phyloP scores from a whole-genome alignment of 164 flowering plant genomes.

The Sextonia rubra region DNA sequence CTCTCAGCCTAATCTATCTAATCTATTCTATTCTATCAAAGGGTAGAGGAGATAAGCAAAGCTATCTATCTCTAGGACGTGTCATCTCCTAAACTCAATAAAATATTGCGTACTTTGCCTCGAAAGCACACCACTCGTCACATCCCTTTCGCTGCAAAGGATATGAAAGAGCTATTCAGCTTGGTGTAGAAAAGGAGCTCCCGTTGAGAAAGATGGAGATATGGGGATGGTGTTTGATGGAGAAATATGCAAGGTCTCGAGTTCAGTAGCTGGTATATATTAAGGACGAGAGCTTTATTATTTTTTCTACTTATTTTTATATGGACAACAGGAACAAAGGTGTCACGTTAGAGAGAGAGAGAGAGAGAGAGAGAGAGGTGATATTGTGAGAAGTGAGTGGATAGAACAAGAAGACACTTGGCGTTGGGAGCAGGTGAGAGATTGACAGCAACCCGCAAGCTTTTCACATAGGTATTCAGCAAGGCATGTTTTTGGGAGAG shows the following conservation, averaged over 20 bases:
- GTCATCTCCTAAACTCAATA: slow-evolving; percentile 3
- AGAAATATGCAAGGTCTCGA: background rate
- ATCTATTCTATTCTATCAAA: background rate
- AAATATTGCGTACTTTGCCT: slow-evolving; percentile 3
- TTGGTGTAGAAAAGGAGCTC: background rate
- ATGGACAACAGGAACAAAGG: background rate
- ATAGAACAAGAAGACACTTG: background rate
- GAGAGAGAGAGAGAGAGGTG: background rate
- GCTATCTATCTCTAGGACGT: slow-evolving; percentile 6
- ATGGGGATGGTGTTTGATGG: slow-evolving; percentile 1
- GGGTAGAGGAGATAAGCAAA: background rate
- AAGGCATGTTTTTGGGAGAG: background rate
- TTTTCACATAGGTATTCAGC: background rate
- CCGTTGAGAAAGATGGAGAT: background rate
- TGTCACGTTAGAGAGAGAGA: background rate
- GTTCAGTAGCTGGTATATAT: slow-evolving; percentile 20
- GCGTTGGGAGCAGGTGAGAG: background rate
- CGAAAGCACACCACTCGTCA: slow-evolving; percentile 19
- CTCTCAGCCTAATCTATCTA: too few species aligned
- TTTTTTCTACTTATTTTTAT: background rate
- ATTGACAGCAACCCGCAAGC: background rate
- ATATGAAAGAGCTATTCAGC: background rate
- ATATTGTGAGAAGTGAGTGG: background rate
- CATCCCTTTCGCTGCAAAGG: slow-evolving; percentile 9
- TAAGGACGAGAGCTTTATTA: slow-evolving; percentile 14